Conservation (phyloP, 768 basidiomycete genomes). For the Cystobasidium tubakii region DNA sequence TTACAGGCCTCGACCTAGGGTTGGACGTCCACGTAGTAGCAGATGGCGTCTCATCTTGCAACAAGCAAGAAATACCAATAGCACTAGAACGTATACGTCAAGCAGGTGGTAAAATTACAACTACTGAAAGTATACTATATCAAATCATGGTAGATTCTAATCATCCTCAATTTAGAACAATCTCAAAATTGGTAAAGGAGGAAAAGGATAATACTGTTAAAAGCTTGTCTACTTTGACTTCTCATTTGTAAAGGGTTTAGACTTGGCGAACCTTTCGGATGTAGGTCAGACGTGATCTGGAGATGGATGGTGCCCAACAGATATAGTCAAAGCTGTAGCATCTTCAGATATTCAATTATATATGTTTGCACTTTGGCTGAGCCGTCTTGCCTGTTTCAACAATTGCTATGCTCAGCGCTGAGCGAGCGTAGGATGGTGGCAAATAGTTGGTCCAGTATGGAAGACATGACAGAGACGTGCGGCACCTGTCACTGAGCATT, state of each 20-base stretch:
- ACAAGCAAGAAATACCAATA: slow-evolving; percentile 69
- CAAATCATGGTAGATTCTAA: slow-evolving; percentile 67
- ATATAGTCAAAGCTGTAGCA: no score
- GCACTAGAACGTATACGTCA: slow-evolving; percentile 53
- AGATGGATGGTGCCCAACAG: no score
- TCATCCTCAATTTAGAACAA: slow-evolving; percentile 63
- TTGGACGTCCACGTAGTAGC: slow-evolving; percentile 66
- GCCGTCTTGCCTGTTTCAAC: no score
- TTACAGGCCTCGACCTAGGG: slow-evolving; percentile 49
- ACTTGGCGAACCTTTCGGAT: no score
- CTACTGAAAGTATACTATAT: slow-evolving; percentile 74
- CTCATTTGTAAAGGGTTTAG: background rate
- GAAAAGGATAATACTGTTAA: slow-evolving; percentile 61
- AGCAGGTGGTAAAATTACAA: slow-evolving; percentile 65
- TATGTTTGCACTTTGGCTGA: no score
- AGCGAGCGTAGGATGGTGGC: no score
- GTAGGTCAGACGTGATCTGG: no score
- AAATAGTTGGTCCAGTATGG: background rate
- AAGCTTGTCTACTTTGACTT: slow-evolving; percentile 25
- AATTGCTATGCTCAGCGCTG: no score
- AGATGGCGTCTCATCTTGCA: slow-evolving; percentile 77
- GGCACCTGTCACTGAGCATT: background rate
- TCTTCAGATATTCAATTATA: no score
- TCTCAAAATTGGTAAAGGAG: slow-evolving; percentile 69
- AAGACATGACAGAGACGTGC: background rate